phyloP scores from a whole-genome alignment of 2,329 filamentous ascomycete species.

The Ilyonectria mors-panacis region DNA sequence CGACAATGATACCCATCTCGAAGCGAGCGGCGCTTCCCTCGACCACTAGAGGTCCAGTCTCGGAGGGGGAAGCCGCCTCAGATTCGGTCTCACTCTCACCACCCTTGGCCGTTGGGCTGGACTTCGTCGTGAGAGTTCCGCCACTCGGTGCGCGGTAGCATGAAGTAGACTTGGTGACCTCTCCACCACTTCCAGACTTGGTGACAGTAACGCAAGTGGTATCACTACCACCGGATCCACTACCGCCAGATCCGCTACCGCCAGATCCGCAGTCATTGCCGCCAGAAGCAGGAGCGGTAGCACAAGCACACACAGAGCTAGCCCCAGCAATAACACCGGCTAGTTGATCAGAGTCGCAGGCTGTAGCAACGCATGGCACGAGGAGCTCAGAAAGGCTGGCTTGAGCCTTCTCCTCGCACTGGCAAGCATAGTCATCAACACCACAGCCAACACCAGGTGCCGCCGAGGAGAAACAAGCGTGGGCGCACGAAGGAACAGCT shows the following conservation, averaged over 20 bases:
- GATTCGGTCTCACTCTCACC: constrained; percentile 6
- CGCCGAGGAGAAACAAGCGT: constrained; percentile 47
- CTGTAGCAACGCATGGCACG: constrained; percentile 49
- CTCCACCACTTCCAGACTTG: constrained; percentile 13
- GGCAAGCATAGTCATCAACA: constrained; percentile 47
- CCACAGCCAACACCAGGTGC: constrained; percentile 47
- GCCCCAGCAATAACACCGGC: constrained; percentile 48
- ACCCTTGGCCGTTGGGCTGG: constrained; percentile 1
- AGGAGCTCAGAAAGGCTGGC: constrained; percentile 44
- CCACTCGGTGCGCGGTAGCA: constrained; percentile 18
- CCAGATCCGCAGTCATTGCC: not conserved
- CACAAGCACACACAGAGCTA: constrained; percentile 42
- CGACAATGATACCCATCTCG: constrained; percentile 45
- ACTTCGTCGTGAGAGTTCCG: constrained; percentile 17
- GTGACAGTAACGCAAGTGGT: constrained; percentile 28
- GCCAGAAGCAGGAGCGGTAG: constrained; percentile 21
- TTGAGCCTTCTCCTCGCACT: constrained; percentile 46
- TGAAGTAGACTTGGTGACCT: constrained; percentile 14
- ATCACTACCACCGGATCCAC: constrained; percentile 7
- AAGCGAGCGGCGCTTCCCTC: constrained; percentile 35
- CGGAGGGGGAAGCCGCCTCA: not conserved
- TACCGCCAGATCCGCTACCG: constrained; percentile 14
- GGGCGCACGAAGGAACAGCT: constrained; percentile 49
- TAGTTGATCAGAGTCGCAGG: constrained; percentile 44
- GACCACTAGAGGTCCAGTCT: constrained; percentile 28